These are phyloP conservation scores for Clitopilus passeckerianus DNA, from an alignment of 768 basidiomycete species.

Conservation along the genomic window DNA sequence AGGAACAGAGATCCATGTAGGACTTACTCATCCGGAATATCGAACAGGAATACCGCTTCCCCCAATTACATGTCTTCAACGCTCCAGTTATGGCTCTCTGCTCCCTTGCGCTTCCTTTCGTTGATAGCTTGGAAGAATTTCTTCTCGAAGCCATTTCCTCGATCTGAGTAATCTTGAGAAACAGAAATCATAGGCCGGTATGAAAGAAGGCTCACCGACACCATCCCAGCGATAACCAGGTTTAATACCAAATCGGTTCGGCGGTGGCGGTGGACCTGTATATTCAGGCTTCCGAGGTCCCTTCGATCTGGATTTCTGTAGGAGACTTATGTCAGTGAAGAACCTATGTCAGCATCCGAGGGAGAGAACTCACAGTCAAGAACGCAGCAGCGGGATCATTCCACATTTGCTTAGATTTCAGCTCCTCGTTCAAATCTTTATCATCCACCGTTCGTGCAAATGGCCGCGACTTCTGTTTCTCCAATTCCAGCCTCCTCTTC, in stretches of 20 bases:
- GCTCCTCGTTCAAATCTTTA: constrained; percentile 76
- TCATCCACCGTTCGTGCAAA: constrained; percentile 85
- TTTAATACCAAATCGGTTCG: constrained; percentile 92
- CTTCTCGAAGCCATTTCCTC: constrained; percentile 92
- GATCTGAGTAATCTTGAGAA: constrained; percentile 45
- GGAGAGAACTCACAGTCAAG: constrained; percentile 58
- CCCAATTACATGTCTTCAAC: constrained; percentile 82
- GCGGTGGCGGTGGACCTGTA: constrained; percentile 80
- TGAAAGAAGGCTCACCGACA: constrained; percentile 58
- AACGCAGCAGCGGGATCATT: constrained; percentile 98
- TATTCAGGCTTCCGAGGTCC: constrained; percentile 84
- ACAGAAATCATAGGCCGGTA: neutral
- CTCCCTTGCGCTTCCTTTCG: constrained; percentile 59
- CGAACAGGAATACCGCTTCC: neutral
- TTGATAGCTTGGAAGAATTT: constrained; percentile 85
- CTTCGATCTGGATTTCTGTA: constrained; percentile 68
- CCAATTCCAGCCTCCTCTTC: constrained; percentile 56
- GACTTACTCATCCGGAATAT: neutral
- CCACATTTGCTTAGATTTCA: constrained; percentile 81
- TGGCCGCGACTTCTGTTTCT: constrained; percentile 57
- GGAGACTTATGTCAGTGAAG: neutral
- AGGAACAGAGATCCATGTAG: neutral
- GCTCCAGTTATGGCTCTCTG: constrained; percentile 81
- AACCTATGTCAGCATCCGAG: neutral
- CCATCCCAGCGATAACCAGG: constrained; percentile 99